phyloP scores from a whole-genome alignment of 768 basidiomycete species.

The Boletus reticuloceps region DNA sequence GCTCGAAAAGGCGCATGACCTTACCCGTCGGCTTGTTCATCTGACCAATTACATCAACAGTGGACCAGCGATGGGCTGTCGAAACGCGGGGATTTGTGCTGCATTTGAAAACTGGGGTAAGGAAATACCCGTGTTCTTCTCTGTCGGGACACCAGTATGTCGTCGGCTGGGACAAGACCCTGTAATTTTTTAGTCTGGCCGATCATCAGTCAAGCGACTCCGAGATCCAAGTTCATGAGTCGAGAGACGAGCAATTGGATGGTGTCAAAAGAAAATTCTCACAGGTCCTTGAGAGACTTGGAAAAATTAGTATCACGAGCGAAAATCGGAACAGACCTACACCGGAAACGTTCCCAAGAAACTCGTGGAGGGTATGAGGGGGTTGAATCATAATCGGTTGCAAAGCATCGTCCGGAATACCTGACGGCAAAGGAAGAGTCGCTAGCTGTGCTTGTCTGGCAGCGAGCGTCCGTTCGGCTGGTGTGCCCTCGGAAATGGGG shows the following conservation, averaged over 20 bases:
- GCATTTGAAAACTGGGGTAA: conserved; percentile 73
- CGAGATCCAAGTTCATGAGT: neutral
- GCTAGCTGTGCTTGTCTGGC: conserved; percentile 57
- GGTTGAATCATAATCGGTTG: conserved; percentile 67
- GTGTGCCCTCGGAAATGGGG: neutral
- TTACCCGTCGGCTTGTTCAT: conserved; percentile 65
- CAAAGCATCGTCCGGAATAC: conserved; percentile 62
- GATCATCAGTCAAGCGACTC: neutral
- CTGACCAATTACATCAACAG: conserved; percentile 58
- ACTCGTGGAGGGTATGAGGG: conserved; percentile 66
- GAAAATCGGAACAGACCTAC: conserved; percentile 37
- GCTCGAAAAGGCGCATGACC: neutral
- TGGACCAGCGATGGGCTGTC: conserved; percentile 73
- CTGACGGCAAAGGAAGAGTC: conserved; percentile 58
- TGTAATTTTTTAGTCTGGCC: conserved; percentile 61
- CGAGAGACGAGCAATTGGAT: neutral
- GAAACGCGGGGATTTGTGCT: conserved; percentile 73
- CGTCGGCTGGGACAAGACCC: conserved; percentile 62
- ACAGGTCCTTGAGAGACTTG: conserved; percentile 60
- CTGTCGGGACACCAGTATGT: conserved; percentile 80
- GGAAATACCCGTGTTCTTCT: conserved; percentile 80
- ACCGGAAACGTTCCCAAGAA: conserved; percentile 54
- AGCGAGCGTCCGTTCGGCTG: conserved; percentile 43
- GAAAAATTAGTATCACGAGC: conserved; percentile 5
- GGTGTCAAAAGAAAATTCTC: conserved; percentile 23